phyloP scores from a whole-genome alignment of 2,329 filamentous ascomycete genomes.

The Fusarium xylarioides region DNA sequence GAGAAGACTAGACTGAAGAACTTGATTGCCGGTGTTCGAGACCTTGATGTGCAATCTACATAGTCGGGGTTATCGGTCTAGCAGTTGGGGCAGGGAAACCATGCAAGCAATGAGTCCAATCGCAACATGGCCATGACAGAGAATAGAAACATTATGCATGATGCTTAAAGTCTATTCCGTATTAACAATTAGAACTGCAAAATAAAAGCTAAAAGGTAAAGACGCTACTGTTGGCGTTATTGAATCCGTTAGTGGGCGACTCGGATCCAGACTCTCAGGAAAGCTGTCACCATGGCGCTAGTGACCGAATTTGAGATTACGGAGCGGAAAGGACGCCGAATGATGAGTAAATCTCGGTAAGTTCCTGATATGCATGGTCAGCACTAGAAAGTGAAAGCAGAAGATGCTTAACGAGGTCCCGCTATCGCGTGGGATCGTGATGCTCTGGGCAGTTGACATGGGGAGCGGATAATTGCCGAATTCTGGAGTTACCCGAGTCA shows the following conservation, averaged over 20 bases:
- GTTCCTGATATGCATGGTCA: neutral
- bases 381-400: neutral
- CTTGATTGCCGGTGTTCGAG: too few relatives aligned
- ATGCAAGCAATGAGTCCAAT: accelerated
- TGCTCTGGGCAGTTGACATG: neutral
- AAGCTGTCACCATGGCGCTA: neutral
- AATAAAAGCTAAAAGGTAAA: neutral
- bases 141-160: neutral
- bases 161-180: accelerated
- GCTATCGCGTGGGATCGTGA: neutral
- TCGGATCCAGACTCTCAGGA: neutral
- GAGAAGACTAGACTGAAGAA: neutral
- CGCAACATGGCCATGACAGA: neutral
- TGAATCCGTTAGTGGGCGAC: neutral
- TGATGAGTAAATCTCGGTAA: neutral
- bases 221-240: conserved; percentile 11
- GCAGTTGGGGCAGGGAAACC: neutral
- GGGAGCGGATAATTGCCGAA: neutral
- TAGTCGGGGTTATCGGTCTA: neutral
- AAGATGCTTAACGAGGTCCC: neutral
- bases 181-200: neutral
- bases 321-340: neutral
- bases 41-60: accelerated
- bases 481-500: accelerated
- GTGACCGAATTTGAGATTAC: neutral